Evolutionary conservation across 176 grass and related monocot species (phyloP), one percentile per base, ranked within the genome.

Genomic region (Juncus effusus): DNA sequence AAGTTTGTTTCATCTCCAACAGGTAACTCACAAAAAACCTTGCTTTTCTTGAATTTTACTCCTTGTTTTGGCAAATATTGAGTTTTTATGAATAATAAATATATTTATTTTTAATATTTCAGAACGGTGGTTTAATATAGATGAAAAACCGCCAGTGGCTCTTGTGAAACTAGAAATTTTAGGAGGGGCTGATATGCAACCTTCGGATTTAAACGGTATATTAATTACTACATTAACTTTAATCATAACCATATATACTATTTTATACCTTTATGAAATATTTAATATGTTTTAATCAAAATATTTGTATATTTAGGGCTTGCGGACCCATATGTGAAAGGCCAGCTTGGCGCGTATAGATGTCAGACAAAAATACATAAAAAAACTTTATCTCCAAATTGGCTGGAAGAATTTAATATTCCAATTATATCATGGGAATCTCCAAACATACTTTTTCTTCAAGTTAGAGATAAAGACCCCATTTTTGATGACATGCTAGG

Each of bases 141-240:
- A 99, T 73, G 94, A 99, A 69, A 93, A 87, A 57, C 69, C 56
- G 75, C 80, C 83, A 65, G 79, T 99, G 68, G 88, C 82, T 59
- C 41, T 80, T 76, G 94, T 80, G 42, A 88, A 84, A 61, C 69
- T 99, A 53, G 94, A 93, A 66, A 84, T 99, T 51, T 38, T 99
- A 81, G 94, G 93, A 86, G 94, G 83, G 4, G 81, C 83, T 68
- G 85, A 89, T 51, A 93, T 99, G 88, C 91, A 99, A 75, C 94
- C 94, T 49, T 93, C 94, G 38, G 94, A 99, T 84, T 67, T 84
- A 61, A 99, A 99, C 45, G 88, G 94, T 99, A 82, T 44, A 62
- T 65, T 80, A 45, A 28, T 28, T 75, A 36, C 50, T 37, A 4
- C 13, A 63, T 15, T 4, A 16, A 10, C 19, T 39, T 62, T 1